Percentiles rank a stretch among this genome's conserved stretches.
Evolutionary conservation across 2,329 filamentous ascomycete genomes (phyloP).

Genomic region (Xylaria sp.): DNA sequence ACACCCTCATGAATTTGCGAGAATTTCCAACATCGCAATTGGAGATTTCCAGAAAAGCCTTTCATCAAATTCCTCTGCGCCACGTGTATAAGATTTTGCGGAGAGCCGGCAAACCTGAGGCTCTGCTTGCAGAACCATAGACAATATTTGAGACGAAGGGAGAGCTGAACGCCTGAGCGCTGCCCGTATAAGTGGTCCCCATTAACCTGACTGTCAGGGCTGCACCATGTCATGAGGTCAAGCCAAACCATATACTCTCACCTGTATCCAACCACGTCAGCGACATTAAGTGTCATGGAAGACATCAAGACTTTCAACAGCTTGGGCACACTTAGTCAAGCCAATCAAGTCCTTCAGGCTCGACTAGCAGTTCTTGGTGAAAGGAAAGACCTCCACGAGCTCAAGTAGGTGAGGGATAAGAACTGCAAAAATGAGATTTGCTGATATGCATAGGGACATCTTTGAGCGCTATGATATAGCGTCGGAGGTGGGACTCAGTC

Average conservation of each 20-base stretch:
- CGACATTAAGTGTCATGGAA: conserved; percentile 8
- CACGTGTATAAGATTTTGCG: conserved; percentile 14
- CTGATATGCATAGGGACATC: conserved; percentile 8
- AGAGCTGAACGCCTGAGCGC: neutral
- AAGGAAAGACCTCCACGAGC: conserved; percentile 18
- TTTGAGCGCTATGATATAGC: conserved; percentile 21
- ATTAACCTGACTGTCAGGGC: neutral
- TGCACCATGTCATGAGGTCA: neutral
- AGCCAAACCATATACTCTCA: neutral
- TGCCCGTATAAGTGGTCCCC: conserved; percentile 6
- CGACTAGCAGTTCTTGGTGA: conserved; percentile 14
- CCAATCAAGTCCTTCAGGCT: conserved; percentile 15
- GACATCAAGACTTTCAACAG: conserved; percentile 14
- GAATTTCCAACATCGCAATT: neutral
- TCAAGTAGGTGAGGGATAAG: conserved; percentile 4
- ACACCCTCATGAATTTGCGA: neutral
- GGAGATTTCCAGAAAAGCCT: neutral
- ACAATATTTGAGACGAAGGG: neutral
- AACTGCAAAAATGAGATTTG: neutral
- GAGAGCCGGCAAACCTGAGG: conserved; percentile 8
- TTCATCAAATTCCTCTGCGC: conserved; percentile 5
- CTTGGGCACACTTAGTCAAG: conserved; percentile 15
- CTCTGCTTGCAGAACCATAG: neutral
- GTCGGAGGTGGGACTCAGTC: conserved; percentile 15
- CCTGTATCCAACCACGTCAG: neutral